Evolutionary conservation across 2,329 filamentous ascomycete species (phyloP).

Genomic region (Aspergillus novoparasiticus): DNA sequence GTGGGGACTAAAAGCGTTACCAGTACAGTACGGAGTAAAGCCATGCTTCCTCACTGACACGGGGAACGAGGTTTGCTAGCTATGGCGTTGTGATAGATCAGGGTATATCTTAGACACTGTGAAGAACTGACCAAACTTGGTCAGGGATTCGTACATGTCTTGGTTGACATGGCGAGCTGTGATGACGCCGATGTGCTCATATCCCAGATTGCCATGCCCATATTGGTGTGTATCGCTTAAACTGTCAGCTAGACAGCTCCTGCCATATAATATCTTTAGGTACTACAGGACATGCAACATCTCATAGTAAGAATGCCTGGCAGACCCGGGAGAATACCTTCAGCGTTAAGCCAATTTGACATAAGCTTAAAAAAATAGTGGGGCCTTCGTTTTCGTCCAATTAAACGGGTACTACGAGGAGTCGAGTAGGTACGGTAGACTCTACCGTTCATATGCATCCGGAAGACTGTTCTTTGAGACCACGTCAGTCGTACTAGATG

Average conservation of each 20-base stretch:
- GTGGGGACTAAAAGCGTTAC: background rate
- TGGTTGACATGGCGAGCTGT: background rate
- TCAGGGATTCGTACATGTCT: background rate
- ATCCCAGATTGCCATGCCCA: background rate
- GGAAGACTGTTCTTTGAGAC: background rate
- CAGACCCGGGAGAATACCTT: background rate
- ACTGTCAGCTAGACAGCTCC: background rate
- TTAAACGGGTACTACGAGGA: background rate
- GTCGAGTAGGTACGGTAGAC: background rate
- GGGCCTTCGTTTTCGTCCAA: background rate
- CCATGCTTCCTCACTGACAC: background rate
- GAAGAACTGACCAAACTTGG: background rate
- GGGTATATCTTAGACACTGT: background rate
- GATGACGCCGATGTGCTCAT: background rate
- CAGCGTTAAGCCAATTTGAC: constrained; percentile 9
- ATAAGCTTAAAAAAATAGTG: constrained; percentile 12
- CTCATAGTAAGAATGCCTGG: background rate
- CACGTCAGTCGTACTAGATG: background rate
- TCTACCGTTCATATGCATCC: background rate
- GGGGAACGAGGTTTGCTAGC: background rate
- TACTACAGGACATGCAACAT: background rate
- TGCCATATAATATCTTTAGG: background rate
- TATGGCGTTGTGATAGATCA: background rate
- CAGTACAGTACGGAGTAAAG: background rate
- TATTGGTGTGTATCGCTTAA: background rate